Conservation (phyloP, 108 stramenopile genomes). For the Stephanodiscus triporus region DNA sequence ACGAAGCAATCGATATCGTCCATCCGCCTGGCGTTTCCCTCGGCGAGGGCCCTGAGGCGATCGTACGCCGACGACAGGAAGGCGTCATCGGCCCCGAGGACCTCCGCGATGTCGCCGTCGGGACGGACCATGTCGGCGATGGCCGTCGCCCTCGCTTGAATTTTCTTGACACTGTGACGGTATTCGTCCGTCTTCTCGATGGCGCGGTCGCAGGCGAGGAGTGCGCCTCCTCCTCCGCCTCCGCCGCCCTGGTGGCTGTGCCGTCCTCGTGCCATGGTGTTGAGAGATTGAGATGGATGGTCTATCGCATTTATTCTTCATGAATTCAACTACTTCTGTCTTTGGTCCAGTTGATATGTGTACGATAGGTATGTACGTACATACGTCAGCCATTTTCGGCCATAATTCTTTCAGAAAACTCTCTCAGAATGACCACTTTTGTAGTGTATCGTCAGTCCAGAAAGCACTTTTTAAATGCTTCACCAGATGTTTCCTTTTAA, state of each 20-base stretch:
- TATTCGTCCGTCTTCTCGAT: slow-evolving; percentile 52
- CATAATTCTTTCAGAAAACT: too few relatives aligned
- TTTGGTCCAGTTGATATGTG: too few relatives aligned
- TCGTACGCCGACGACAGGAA: slow-evolving; percentile 47
- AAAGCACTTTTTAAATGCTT: too few relatives aligned
- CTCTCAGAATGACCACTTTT: too few relatives aligned
- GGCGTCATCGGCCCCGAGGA: slow-evolving; percentile 32
- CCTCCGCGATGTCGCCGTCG: slow-evolving; percentile 45
- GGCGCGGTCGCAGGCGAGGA: slow-evolving; percentile 35
- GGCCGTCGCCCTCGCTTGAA: slow-evolving; percentile 35
- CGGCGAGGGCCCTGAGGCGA: slow-evolving; percentile 52
- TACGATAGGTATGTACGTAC: too few relatives aligned
- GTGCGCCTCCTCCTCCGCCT: slow-evolving; percentile 28
- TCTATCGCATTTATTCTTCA: too few relatives aligned
- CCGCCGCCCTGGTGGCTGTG: slow-evolving; percentile 15
- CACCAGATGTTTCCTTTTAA: too few relatives aligned
- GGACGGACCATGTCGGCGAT: slow-evolving; percentile 47
- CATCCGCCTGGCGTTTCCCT: slow-evolving; percentile 53
- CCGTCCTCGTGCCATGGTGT: slow-evolving; percentile 15
- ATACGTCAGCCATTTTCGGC: too few relatives aligned
- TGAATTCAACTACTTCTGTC: too few relatives aligned
- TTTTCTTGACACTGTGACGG: slow-evolving; percentile 31
- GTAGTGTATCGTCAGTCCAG: too few relatives aligned
- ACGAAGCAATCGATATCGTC: slow-evolving; percentile 51
- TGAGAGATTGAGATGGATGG: neutral